phyloP scores from a whole-genome alignment of 176 grass and related monocot genomes.

The Triticum aestivum region DNA sequence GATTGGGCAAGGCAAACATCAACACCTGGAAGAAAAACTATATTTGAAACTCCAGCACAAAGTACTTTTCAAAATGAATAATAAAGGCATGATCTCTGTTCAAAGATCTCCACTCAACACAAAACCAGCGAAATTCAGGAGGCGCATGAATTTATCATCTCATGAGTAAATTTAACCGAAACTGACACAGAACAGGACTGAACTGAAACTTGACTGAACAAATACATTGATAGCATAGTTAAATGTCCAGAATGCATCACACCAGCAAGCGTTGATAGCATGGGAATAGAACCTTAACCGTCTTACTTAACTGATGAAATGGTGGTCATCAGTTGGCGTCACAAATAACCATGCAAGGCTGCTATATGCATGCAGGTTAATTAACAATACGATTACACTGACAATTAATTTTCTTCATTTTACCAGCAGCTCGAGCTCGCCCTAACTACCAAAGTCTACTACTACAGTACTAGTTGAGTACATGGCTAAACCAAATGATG shows the following conservation, averaged over 20 bases:
- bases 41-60: neutral
- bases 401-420: neutral
- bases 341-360: conserved; percentile 10
- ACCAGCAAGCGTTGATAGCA: neutral
- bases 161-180: neutral
- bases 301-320: neutral
- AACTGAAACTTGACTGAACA: neutral
- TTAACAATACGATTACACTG: neutral
- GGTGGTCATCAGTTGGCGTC: neutral
- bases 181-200: neutral
- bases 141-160: neutral
- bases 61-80: too few relatives aligned
- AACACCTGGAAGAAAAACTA: neutral
- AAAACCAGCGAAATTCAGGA: neutral
- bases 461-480: neutral
- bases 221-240: neutral
- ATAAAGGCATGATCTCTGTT: neutral
- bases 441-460: neutral
- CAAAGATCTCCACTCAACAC: neutral
- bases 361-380: neutral
- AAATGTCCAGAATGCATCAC: neutral
- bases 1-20: neutral
- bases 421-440: neutral
- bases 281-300: neutral
- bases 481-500: neutral